Conservation (phyloP, 1,284 basidiomycete species). For the Cerrena zonata region DNA sequence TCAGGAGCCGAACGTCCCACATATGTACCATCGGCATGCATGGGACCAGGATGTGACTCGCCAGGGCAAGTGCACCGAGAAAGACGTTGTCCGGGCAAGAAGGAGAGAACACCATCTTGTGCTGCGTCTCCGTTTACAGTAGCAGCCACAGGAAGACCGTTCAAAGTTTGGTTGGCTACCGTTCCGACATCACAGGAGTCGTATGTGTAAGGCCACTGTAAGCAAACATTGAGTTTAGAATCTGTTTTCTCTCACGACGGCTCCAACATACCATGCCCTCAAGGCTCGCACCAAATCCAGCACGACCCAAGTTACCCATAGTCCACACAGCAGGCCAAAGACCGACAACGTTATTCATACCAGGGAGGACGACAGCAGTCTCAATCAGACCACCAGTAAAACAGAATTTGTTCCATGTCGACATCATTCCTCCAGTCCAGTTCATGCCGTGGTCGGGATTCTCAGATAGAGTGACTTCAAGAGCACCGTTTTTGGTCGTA, state of each 20-base stretch:
- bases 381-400: constrained; percentile 74
- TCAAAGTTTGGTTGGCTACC: constrained; percentile 42
- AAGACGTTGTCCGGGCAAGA: constrained; percentile 71
- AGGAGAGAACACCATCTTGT: constrained; percentile 43
- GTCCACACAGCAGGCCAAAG: constrained; percentile 77
- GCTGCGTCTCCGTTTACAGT: constrained; percentile 33
- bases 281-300: constrained; percentile 67
- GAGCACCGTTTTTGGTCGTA: constrained; percentile 47
- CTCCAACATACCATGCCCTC: constrained; percentile 33
- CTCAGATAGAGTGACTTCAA: constrained; percentile 49
- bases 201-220: constrained; percentile 47
- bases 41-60: constrained; percentile 81
- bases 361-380: constrained; percentile 54
- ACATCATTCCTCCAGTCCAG: constrained; percentile 33
- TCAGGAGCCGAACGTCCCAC: constrained; percentile 82
- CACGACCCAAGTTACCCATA: constrained; percentile 76
- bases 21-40: constrained; percentile 46
- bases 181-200: constrained; percentile 58
- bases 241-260: no score
- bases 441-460: constrained; percentile 46
- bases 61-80: constrained; percentile 80
- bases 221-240: background rate
- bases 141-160: constrained; percentile 36
- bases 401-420: constrained; percentile 65
- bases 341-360: constrained; percentile 47